Percentiles rank a stretch among this genome's conserved stretches.
phyloP scores from a whole-genome alignment of 73 alveolate species.

The Paramecium tetraurelia region DNA sequence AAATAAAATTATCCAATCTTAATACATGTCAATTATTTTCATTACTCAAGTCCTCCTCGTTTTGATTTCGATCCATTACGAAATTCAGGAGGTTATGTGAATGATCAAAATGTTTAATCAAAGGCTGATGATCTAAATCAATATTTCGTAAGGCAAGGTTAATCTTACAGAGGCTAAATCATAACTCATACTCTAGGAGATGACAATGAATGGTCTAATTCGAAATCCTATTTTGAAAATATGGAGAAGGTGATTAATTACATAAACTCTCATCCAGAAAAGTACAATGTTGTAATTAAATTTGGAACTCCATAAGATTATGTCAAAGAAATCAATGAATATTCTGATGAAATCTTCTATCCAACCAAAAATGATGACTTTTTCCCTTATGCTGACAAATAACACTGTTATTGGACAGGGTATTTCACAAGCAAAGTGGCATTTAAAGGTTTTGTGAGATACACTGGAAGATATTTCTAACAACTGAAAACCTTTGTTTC shows the following conservation, averaged over 20 bases:
- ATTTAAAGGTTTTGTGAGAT: conserved; percentile 79
- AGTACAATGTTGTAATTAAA: conserved; percentile 49
- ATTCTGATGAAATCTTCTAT: conserved; percentile 56
- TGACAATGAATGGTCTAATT: conserved; percentile 73
- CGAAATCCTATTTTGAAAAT: conserved; percentile 65
- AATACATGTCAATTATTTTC: conserved; percentile 71
- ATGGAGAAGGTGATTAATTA: conserved; percentile 69
- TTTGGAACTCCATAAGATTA: conserved; percentile 79
- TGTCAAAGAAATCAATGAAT: conserved; percentile 58
- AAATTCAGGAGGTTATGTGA: background rate
- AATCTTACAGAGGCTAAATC: conserved; percentile 68
- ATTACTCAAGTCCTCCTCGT: conserved; percentile 77
- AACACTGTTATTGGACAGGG: conserved; percentile 91
- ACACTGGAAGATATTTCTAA: conserved; percentile 62
- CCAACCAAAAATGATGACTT: conserved; percentile 78
- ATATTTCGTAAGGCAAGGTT: conserved; percentile 50
- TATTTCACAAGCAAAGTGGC: conserved; percentile 87
- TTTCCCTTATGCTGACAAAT: conserved; percentile 81
- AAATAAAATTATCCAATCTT: conserved; percentile 53
- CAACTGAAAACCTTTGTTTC: conserved; percentile 8
- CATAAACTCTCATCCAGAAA: conserved; percentile 64
- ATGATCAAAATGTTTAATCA: conserved; percentile 36
- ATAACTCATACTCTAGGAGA: conserved; percentile 76
- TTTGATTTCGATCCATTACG: conserved; percentile 56
- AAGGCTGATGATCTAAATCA: conserved; percentile 58